Evolutionary conservation across 495 filamentous ascomycete genomes (phyloP), one percentile per base, ranked within the genome.

Genomic region (Aspergillus cristatus): DNA sequence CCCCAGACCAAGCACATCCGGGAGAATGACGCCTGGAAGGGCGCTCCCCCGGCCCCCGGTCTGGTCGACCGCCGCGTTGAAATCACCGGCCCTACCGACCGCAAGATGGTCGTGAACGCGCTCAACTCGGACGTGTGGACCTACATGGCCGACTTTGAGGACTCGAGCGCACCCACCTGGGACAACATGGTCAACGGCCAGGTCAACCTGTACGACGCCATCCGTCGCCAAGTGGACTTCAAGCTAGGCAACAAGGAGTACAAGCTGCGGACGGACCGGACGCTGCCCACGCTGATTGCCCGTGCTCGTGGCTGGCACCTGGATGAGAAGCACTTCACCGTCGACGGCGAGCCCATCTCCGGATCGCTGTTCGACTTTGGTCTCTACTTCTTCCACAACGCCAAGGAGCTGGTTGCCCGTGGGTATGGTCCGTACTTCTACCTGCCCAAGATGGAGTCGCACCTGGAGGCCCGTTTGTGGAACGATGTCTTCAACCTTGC

Each of bases 71-170:
- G 91, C 42, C 74, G 91, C 44, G 88, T 95, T n/a, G 91, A 99
- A 73, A 99, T 99, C 63, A 99, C 91, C 11, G 91, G 91, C 1
- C 91, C 91, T 0, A 97, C 91, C 3, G 91, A 97, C 64, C 75
- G 93, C 42, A 99, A 97, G 77, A 99, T 99, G 91, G 87, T 99
- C 28, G 86, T 99, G 39, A 99, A 99, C 63, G 91, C 91, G 5
- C 53, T 99, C 58, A 99, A 99, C 63, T 81, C 90, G 26, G 77
- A 97, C 55, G 93, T 97, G 14, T 99, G 86, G 86, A 97, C 91
- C 18, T 99, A 99, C 59, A 99, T 99, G 91, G 93, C 91, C 18
- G 91, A 99, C 68, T 91, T 99, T 40, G 91, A 99, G 68, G 91
- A 99, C 60, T 97, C 91, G 3, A 94, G 76, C 60, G 91, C 93